Evolutionary conservation across 768 basidiomycete genomes (phyloP).

Genomic region (Trametes sanguinea): DNA sequence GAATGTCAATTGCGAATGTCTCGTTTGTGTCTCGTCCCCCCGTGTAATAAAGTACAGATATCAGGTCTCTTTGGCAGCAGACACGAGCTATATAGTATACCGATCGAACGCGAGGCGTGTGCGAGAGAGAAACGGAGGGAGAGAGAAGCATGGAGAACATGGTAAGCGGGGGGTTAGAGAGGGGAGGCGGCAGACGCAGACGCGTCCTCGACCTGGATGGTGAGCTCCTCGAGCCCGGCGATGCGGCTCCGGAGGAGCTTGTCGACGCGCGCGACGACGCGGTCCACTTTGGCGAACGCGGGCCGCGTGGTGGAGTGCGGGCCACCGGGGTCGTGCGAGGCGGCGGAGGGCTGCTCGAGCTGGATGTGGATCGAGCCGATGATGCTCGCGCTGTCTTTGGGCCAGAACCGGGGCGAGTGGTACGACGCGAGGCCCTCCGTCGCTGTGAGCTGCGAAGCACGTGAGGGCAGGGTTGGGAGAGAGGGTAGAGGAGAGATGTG

Average conservation of each 20-base stretch:
- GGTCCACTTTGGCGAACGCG: slow-evolving; percentile 64
- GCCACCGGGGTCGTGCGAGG: slow-evolving; percentile 55
- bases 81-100: background rate
- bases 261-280: slow-evolving; percentile 77
- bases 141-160: background rate
- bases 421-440: slow-evolving; percentile 85
- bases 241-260: slow-evolving; percentile 69
- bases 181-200: background rate
- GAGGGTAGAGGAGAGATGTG: background rate
- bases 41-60: slow-evolving; percentile 17
- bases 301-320: slow-evolving; percentile 49
- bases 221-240: slow-evolving; percentile 82
- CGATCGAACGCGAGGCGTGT: background rate
- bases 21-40: background rate
- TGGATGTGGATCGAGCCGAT: slow-evolving; percentile 94
- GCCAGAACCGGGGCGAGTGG: slow-evolving; percentile 89
- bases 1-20: slow-evolving; percentile 7
- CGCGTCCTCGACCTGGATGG: slow-evolving; percentile 59
- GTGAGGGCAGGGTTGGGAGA: background rate
- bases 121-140: background rate
- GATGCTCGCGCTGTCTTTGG: slow-evolving; percentile 82
- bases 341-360: slow-evolving; percentile 58
- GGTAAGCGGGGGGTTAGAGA: no score
- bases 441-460: slow-evolving; percentile 55
- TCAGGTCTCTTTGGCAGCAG: background rate